Evolutionary conservation across 805 yeast genomes (phyloP).

Genomic region (Saturnispora galanensis): DNA sequence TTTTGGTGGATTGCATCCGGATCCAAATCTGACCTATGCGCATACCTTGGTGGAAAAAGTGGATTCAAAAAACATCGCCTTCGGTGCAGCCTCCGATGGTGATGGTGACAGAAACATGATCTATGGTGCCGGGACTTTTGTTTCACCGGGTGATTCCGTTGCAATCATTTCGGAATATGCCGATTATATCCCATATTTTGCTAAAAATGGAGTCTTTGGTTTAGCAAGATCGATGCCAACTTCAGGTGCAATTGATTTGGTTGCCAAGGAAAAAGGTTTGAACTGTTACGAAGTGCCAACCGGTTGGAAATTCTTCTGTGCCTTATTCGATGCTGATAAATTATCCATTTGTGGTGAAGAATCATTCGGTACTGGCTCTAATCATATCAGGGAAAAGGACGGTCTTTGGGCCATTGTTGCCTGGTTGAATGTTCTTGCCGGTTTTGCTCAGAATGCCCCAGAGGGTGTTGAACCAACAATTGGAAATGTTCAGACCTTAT

Average conservation of each 20-base stretch:
- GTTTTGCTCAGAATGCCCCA: slow-evolving; percentile 53
- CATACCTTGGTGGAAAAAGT: slow-evolving; percentile 76
- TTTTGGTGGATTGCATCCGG: slow-evolving; percentile 97
- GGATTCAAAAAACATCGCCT: slow-evolving; percentile 71
- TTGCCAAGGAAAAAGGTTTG: slow-evolving; percentile 68
- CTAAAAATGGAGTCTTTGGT: slow-evolving; percentile 77
- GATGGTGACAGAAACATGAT: slow-evolving; percentile 99
- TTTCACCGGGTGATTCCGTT: slow-evolving; percentile 96
- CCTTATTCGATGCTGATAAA: slow-evolving; percentile 85
- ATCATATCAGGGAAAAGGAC: slow-evolving; percentile 95
- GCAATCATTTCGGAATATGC: slow-evolving; percentile 96
- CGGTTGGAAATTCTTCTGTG: slow-evolving; percentile 98
- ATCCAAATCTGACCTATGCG: slow-evolving; percentile 94
- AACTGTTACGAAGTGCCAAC: slow-evolving; percentile 92
- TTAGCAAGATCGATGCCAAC: slow-evolving; percentile 98
- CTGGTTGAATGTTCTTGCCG: slow-evolving; percentile 92
- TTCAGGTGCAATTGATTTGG: slow-evolving; percentile 85
- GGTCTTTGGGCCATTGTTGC: slow-evolving; percentile 97
- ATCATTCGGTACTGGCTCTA: slow-evolving; percentile 95
- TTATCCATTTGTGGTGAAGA: slow-evolving; percentile 97
- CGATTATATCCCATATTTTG: slow-evolving; percentile 80
- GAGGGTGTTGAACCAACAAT: slow-evolving; percentile 40
- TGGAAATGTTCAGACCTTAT: slow-evolving; percentile 66
- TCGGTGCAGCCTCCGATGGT: slow-evolving; percentile 99
- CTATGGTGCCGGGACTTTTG: slow-evolving; percentile 89